phyloP scores from a whole-genome alignment of 2,329 filamentous ascomycete species.

The Lasiodiplodia sp. region DNA sequence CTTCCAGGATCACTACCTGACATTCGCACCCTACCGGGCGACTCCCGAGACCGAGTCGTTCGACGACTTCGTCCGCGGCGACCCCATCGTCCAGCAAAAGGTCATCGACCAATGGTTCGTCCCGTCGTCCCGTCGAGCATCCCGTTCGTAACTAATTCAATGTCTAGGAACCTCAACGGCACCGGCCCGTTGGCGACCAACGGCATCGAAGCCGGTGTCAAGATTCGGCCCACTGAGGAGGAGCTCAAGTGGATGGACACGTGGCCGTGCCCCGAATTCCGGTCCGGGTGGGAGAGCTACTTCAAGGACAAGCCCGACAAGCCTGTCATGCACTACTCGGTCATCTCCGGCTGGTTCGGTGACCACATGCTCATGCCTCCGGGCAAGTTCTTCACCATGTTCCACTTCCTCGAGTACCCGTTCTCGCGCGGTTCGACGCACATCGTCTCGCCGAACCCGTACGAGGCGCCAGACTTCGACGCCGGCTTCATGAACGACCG shows the following conservation, averaged over 20 bases:
- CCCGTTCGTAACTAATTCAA: not conserved
- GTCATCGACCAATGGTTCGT: conserved; percentile 76
- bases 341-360: conserved; percentile 65
- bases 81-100: conserved; percentile 73
- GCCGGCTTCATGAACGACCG: conserved; percentile 87
- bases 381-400: conserved; percentile 84
- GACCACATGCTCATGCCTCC: conserved; percentile 69
- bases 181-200: conserved; percentile 80
- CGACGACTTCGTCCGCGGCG: conserved; percentile 79
- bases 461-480: conserved; percentile 79
- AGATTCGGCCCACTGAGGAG: conserved; percentile 73
- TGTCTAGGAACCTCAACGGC: conserved; percentile 67
- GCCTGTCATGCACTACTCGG: conserved; percentile 84
- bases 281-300: conserved; percentile 78
- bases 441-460: conserved; percentile 74
- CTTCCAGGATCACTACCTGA: conserved; percentile 71
- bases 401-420: conserved; percentile 80
- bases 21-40: conserved; percentile 73
- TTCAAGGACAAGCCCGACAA: conserved; percentile 87
- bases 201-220: conserved; percentile 81
- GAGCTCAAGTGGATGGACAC: conserved; percentile 73
- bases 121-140: not conserved
- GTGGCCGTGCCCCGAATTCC: conserved; percentile 79
- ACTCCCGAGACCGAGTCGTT: conserved; percentile 80
- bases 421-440: conserved; percentile 77